These are phyloP conservation scores for Lupinus albus DNA, from an alignment of 306 rosid genomes.

Conservation along the genomic window DNA sequence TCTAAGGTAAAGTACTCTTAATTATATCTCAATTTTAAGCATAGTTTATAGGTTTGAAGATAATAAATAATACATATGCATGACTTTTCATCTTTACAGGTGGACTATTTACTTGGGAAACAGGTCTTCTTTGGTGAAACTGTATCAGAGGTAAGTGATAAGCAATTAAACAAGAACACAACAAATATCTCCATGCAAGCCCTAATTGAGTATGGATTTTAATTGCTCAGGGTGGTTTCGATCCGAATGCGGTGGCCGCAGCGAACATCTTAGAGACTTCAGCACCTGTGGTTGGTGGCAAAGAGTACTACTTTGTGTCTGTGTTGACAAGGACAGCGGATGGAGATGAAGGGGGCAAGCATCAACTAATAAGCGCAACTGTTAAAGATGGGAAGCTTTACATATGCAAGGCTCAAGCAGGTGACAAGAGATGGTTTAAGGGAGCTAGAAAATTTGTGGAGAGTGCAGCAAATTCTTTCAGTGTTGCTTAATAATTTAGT, in stretches of 20 bases:
- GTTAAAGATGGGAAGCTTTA: conserved; percentile 86
- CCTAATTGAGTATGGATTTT: conserved; percentile 34
- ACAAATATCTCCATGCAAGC: neutral
- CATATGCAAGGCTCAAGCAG: conserved; percentile 97
- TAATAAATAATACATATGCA: too few species aligned
- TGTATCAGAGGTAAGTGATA: conserved; percentile 73
- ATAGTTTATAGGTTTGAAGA: neutral
- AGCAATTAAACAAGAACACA: neutral
- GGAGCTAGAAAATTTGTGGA: conserved; percentile 92
- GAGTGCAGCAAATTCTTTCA: conserved; percentile 74
- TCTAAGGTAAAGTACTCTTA: conserved; percentile 46
- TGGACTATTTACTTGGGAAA: conserved; percentile 85
- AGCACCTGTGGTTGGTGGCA: conserved; percentile 49
- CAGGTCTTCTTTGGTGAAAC: conserved; percentile 90
- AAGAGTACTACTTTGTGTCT: conserved; percentile 62
- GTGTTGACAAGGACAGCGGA: conserved; percentile 98
- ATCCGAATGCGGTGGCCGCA: conserved; percentile 71
- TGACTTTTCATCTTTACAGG: conserved; percentile 57
- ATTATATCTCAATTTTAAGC: neutral
- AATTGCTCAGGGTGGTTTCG: conserved; percentile 83
- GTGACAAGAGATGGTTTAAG: conserved; percentile 99
- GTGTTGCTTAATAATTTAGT: conserved; percentile 62
- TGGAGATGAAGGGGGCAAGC: conserved; percentile 98
- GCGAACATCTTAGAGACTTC: conserved; percentile 78
- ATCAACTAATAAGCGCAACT: conserved; percentile 79